Percentiles rank a stretch among this genome's conserved stretches.
Evolutionary conservation across 192 early-diverging fungal genomes (phyloP).

Genomic region (Endogone sp.): DNA sequence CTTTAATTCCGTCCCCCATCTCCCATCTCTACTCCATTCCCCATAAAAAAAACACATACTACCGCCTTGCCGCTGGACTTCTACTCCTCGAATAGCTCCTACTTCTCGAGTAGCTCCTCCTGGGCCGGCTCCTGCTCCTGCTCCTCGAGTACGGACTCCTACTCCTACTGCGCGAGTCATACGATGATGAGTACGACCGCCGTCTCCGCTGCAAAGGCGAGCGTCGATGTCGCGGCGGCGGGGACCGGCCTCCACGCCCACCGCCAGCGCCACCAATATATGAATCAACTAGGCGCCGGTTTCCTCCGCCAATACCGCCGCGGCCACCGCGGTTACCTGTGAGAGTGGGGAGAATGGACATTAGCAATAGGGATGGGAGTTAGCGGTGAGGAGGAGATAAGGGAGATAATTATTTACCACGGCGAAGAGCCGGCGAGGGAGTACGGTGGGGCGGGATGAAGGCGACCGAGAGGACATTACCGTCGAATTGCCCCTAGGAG

Average conservation of each 20-base stretch:
- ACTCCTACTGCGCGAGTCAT: neutral
- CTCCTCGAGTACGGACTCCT: neutral
- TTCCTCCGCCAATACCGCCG: neutral
- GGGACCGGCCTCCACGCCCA: neutral
- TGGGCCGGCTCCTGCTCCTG: neutral
- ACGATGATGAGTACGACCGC: neutral
- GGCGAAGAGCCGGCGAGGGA: conserved; percentile 18
- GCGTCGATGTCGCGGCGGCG: too few species aligned
- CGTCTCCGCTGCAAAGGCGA: neutral
- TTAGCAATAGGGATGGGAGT: too few species aligned
- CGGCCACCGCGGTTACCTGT: neutral
- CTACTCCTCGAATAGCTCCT: neutral
- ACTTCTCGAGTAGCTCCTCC: neutral
- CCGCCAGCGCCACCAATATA: neutral
- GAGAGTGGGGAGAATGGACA: neutral
- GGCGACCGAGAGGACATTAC: conserved; percentile 19
- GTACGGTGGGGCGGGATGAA: conserved; percentile 28
- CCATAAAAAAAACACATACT: too few species aligned
- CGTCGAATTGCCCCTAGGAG: conserved; percentile 38
- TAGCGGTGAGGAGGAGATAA: neutral
- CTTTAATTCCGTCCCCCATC: too few species aligned
- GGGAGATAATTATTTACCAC: neutral
- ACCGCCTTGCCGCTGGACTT: neutral
- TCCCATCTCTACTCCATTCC: too few species aligned
- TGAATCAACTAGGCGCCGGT: neutral